Base-by-base conservation (phyloP, 116 monocot species). In the Trichopus zeylanicus region DNA sequence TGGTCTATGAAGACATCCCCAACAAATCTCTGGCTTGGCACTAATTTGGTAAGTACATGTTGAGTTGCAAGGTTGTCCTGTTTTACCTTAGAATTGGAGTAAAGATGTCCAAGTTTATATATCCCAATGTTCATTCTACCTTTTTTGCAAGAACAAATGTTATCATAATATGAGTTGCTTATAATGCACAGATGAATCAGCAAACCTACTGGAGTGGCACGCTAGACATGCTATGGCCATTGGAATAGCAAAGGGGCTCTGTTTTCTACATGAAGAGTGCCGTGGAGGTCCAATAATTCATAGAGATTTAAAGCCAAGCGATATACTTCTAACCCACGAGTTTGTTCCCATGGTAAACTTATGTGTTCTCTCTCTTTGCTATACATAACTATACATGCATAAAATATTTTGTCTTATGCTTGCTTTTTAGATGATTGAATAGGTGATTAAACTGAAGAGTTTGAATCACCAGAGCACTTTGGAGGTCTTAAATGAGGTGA, bases 1-100 rank as follows among this genome's bases (percentile, higher is more conserved):
- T 80, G 56, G 74, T 80, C 1, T 80, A 80, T 63, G 79, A 80
- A 60, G 74, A 70, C 23, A 80, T 80, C 26, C 74, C 74, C 74
- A 74, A 80, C 48, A 70, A 57, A 33, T 74, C 79, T n/a, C 57
- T 80, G 29, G 70, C 65, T 31, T 70, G 74, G 70, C 79, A 80
- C 64, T 49, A 74, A 26, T 80, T 70, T 53, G 51, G 74, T 80
- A 80, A 70, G 70, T 62, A 2, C 12, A 27, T 23, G 21, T 12
- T 46, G 37, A 20, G 19, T 26, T 53, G 56, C 21, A 58, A 22
- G 13, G n/a, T n/a, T n/a, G n/a, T n/a, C n/a, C n/a, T n/a, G n/a
- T n/a, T n/a, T n/a, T n/a, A n/a, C n/a, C n/a, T n/a, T n/a, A n/a
- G n/a, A n/a, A n/a, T n/a, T n/a, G n/a, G n/a, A n/a, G n/a, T n/a